These are phyloP conservation scores for Elsinoe necatrix DNA, from an alignment of 2,329 filamentous ascomycete genomes.

Conservation along the genomic window DNA sequence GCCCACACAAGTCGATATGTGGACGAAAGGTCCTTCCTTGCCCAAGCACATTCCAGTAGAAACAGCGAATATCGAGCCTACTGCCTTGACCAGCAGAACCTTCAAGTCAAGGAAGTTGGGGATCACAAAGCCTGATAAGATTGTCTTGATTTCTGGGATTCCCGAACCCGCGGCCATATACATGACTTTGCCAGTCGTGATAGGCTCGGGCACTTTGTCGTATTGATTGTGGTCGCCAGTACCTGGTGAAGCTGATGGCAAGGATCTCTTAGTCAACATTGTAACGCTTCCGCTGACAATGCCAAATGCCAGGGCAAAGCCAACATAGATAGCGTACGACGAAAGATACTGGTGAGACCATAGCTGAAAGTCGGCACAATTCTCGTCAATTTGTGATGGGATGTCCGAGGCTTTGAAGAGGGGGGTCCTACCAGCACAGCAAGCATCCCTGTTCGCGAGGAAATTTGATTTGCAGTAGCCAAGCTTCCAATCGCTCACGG, in stretches of 20 bases:
- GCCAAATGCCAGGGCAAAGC: conserved; percentile 42
- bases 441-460: conserved; percentile 42
- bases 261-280: conserved; percentile 41
- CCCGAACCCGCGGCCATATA: conserved; percentile 53
- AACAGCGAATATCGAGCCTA: conserved; percentile 52
- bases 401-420: conserved; percentile 19
- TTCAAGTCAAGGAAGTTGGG: conserved; percentile 49
- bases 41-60: conserved; percentile 53
- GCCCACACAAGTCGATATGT: conserved; percentile 52
- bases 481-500: conserved; percentile 49
- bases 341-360: conserved; percentile 38
- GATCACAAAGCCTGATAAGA: conserved; percentile 53
- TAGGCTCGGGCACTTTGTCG: conserved; percentile 16
- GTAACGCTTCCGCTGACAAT: conserved; percentile 43
- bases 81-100: conserved; percentile 48
- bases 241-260: conserved; percentile 38
- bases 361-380: conserved; percentile 35
- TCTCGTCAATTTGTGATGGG: conserved; percentile 23
- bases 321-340: conserved; percentile 43
- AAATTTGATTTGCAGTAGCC: conserved; percentile 45
- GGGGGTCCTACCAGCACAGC: conserved; percentile 36
- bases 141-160: conserved; percentile 55
- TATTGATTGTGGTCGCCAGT: conserved; percentile 27
- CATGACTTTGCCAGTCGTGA: conserved; percentile 42
- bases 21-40: conserved; percentile 55